Percentiles rank a stretch among this genome's conserved stretches.
Conservation (phyloP, 2,329 filamentous ascomycete species). For the Curvularia hawaiiensis region DNA sequence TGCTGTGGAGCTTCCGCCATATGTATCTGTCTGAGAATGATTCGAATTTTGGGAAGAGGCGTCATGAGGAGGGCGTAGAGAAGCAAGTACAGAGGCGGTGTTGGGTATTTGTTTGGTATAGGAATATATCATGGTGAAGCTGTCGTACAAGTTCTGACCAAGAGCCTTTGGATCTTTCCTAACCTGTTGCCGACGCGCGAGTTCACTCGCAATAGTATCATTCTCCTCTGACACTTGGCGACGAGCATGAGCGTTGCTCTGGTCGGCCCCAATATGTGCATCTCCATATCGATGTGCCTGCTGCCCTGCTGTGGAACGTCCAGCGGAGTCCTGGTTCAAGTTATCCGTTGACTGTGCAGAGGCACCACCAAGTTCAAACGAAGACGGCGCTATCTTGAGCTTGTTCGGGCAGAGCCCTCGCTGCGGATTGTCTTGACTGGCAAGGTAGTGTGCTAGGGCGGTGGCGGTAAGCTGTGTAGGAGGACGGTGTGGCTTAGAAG, state of each 20-base stretch:
- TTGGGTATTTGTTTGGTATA: conserved; percentile 42
- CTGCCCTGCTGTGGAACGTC: conserved; percentile 11
- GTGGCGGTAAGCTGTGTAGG: conserved; percentile 83
- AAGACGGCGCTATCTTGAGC: conserved; percentile 40
- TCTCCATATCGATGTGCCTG: conserved; percentile 1
- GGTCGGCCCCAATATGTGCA: neutral
- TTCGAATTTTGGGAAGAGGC: neutral
- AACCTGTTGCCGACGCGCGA: conserved; percentile 34
- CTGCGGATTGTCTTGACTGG: conserved; percentile 78
- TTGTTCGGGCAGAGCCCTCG: conserved; percentile 66
- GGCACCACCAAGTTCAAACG: conserved; percentile 29
- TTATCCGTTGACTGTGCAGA: neutral
- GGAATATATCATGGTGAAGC: conserved; percentile 40
- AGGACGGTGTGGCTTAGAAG: conserved; percentile 72
- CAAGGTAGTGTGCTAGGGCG: conserved; percentile 78
- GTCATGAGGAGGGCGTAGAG: conserved; percentile 21
- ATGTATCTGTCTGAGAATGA: neutral
- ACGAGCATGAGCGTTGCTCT: neutral
- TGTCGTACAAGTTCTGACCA: conserved; percentile 61
- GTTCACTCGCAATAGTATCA: conserved; percentile 16
- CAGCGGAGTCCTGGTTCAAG: conserved; percentile 6
- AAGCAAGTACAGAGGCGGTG: conserved; percentile 28
- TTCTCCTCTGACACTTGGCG: neutral
- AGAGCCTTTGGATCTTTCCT: conserved; percentile 66
- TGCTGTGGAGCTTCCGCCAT: neutral